phyloP scores from a whole-genome alignment of 2,329 filamentous ascomycete genomes.

The Sporothrix protearum region DNA sequence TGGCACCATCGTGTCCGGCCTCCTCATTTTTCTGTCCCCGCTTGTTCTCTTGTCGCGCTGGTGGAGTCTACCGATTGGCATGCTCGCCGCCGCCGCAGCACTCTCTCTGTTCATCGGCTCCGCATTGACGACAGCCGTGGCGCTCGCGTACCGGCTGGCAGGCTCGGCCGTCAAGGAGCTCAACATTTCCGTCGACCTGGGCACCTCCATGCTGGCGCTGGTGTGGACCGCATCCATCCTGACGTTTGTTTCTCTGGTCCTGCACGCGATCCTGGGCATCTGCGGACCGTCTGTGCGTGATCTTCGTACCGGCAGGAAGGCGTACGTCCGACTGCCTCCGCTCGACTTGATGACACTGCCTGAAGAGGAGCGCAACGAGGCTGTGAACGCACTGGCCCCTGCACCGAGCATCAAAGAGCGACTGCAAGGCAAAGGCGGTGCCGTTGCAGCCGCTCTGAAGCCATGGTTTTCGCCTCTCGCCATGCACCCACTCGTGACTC shows the following conservation, averaged over 20 bases:
- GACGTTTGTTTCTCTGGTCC: constrained; percentile 63
- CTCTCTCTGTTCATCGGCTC: constrained; percentile 65
- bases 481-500: neutral
- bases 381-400: neutral
- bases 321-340: constrained; percentile 26
- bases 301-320: constrained; percentile 41
- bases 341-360: constrained; percentile 2
- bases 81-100: constrained; percentile 65
- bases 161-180: constrained; percentile 67
- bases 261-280: constrained; percentile 75
- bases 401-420: neutral
- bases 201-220: constrained; percentile 73
- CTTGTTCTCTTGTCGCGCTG: constrained; percentile 53
- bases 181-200: constrained; percentile 70
- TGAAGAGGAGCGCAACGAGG: neutral
- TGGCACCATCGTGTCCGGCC: constrained; percentile 64
- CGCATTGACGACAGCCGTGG: constrained; percentile 78
- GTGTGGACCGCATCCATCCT: constrained; percentile 80
- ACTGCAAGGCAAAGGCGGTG: neutral
- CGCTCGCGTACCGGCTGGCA: constrained; percentile 73
- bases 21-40: constrained; percentile 66
- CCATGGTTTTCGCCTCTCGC: neutral
- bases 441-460: neutral
- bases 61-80: constrained; percentile 63
- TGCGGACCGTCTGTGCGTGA: constrained; percentile 60